phyloP scores from a whole-genome alignment of 345 rosid genomes.

The Syzygium jambos region DNA sequence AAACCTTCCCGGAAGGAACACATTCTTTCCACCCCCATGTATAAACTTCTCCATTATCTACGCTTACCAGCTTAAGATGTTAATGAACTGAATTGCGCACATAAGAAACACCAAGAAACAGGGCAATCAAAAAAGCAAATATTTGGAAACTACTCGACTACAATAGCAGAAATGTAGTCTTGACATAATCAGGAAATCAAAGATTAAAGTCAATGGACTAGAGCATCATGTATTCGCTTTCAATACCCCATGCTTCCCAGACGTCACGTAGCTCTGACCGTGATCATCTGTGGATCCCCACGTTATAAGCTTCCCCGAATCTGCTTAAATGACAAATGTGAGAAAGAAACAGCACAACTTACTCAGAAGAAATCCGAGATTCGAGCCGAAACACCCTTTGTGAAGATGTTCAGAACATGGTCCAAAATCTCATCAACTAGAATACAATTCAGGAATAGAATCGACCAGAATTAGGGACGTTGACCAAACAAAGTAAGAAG shows the following conservation, averaged over 20 bases:
- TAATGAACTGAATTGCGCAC: neutral
- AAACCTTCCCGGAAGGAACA: conserved; percentile 78
- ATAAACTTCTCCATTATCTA: conserved; percentile 70
- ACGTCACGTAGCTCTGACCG: conserved; percentile 94
- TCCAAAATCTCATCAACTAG: neutral
- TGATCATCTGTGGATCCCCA: conserved; percentile 99
- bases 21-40: conserved; percentile 99
- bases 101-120: neutral
- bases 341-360: neutral
- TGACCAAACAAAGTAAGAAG: neutral
- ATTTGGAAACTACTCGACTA: neutral
- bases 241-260: conserved; percentile 95
- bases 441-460: neutral
- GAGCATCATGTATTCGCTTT: neutral
- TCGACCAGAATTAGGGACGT: neutral
- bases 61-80: neutral
- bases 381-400: neutral
- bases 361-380: neutral
- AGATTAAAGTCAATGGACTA: neutral
- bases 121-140: neutral
- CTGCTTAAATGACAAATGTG: conserved; percentile 24
- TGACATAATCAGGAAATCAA: neutral
- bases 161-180: neutral
- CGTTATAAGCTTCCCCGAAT: conserved; percentile 88
- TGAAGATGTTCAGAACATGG: neutral